A percentile compares a stretch with the other conserved stretches of the same genome.
Conservation (phyloP, 2,329 filamentous ascomycete genomes). For the Rutstroemia sp. region DNA sequence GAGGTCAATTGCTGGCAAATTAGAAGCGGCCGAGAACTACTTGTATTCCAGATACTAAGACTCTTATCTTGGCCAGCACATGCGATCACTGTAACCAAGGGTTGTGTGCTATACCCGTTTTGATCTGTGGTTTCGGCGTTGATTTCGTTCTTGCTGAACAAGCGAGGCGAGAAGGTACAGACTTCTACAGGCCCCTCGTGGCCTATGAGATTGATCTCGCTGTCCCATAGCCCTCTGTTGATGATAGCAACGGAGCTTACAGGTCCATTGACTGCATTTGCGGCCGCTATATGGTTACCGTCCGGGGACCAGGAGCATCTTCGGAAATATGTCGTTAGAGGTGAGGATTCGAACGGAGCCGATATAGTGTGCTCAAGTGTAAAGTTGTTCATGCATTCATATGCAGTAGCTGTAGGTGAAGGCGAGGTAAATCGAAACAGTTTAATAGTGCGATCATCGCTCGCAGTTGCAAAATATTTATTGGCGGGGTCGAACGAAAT, state of each 20-base stretch:
- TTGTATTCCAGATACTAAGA: constrained; percentile 95
- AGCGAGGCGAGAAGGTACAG: constrained; percentile 87
- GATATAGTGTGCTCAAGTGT: constrained; percentile 87
- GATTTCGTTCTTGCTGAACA: constrained; percentile 68
- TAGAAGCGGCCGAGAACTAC: constrained; percentile 82
- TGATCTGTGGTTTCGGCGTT: constrained; percentile 41
- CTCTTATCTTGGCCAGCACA: constrained; percentile 97
- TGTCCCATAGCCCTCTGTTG: constrained; percentile 85
- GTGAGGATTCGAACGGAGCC: constrained; percentile 81
- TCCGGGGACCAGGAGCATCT: constrained; percentile 97
- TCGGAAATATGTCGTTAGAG: constrained; percentile 92
- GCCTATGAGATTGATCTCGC: constrained; percentile 93
- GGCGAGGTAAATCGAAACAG: constrained; percentile 93
- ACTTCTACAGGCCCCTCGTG: constrained; percentile 97
- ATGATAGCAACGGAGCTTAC: constrained; percentile 97
- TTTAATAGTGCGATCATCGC: constrained; percentile 93
- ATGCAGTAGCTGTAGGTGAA: constrained; percentile 80
- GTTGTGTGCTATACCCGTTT: constrained; percentile 40
- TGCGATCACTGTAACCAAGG: constrained; percentile 82
- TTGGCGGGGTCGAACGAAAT: constrained; percentile 98
- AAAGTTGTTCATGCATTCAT: constrained; percentile 97
- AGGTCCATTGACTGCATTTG: constrained; percentile 94
- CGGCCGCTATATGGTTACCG: constrained; percentile 91
- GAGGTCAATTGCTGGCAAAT: constrained; percentile 81
- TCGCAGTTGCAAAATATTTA: constrained; percentile 98